These are phyloP conservation scores for Volvariella volvacea DNA, from an alignment of 1,284 basidiomycete genomes.

Conservation along the genomic window DNA sequence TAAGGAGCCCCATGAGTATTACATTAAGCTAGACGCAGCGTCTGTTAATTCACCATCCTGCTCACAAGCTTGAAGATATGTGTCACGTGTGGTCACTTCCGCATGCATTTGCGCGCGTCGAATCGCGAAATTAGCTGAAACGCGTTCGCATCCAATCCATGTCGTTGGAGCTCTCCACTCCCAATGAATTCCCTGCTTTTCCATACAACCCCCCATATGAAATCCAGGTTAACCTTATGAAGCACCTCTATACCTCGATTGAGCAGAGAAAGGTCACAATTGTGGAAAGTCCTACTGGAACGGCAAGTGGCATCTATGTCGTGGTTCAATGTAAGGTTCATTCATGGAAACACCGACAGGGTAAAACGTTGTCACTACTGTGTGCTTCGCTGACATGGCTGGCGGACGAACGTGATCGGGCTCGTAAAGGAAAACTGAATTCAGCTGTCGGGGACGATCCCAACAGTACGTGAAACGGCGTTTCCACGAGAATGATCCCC, in stretches of 20 bases:
- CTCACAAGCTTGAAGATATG: too few species aligned
- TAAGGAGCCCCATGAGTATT: too few species aligned
- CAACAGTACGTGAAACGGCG: constrained; percentile 14
- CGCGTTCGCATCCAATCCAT: constrained; percentile 15
- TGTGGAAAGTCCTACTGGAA: constrained; percentile 83
- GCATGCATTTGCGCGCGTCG: too few species aligned
- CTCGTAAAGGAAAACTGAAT: constrained; percentile 52
- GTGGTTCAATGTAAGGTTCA: constrained; percentile 5
- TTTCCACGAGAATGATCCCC: background rate
- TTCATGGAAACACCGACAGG: constrained; percentile 30
- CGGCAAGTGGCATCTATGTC: constrained; percentile 34
- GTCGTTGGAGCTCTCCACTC: constrained; percentile 51
- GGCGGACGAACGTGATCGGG: constrained; percentile 60
- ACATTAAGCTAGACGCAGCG: too few species aligned
- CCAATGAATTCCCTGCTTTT: constrained; percentile 65
- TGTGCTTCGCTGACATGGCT: constrained; percentile 82
- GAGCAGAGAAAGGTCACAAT: constrained; percentile 75
- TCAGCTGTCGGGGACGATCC: constrained; percentile 29
- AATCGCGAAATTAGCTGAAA: too few species aligned
- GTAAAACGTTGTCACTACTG: constrained; percentile 82
- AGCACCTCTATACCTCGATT: constrained; percentile 76
- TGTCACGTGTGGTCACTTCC: too few species aligned
- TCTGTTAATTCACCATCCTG: too few species aligned
- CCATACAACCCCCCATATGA: constrained; percentile 80
- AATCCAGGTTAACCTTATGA: constrained; percentile 89